These are phyloP conservation scores for Candida succiphila DNA, from an alignment of 805 yeast species.

Conservation along the genomic window DNA sequence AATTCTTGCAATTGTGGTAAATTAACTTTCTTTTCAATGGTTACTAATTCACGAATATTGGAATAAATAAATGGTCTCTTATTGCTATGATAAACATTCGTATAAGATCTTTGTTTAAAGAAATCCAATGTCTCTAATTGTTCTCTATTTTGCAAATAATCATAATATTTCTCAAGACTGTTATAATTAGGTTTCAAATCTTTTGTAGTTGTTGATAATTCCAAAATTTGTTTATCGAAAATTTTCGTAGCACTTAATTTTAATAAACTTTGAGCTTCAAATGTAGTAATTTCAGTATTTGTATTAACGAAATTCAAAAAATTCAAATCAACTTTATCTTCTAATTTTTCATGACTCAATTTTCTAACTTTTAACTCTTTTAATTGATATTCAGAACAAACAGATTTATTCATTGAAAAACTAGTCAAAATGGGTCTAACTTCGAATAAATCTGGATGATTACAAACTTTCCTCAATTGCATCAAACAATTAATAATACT, in stretches of 20 bases:
- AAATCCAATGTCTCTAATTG: conserved; percentile 42
- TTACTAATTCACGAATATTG: conserved; percentile 37
- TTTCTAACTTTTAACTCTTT: conserved; percentile 30
- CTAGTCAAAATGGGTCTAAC: conserved; percentile 93
- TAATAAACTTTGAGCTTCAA: conserved; percentile 32
- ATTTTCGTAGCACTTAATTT: conserved; percentile 36
- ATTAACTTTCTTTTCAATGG: conserved; percentile 9
- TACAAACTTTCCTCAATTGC: conserved; percentile 95
- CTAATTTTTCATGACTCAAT: conserved; percentile 4
- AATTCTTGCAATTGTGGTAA: conserved; percentile 15
- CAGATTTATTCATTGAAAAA: conserved; percentile 62
- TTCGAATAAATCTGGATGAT: conserved; percentile 93
- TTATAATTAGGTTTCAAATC: conserved; percentile 19
- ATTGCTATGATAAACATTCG: conserved; percentile 57
- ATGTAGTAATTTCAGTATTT: conserved; percentile 33
- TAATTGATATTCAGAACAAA: conserved; percentile 35
- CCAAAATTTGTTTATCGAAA: conserved; percentile 32
- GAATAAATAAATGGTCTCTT: conserved; percentile 61
- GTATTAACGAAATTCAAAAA: conserved; percentile 50
- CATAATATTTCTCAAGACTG: conserved; percentile 49
- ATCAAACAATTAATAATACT: conserved; percentile 94
- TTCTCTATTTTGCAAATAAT: conserved; percentile 40
- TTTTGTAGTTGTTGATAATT: conserved; percentile 29
- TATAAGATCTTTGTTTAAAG: conserved; percentile 45
- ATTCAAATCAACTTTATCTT: conserved; percentile 31